These are phyloP conservation scores for Coprinopsis sp. DNA, from an alignment of 768 basidiomycete genomes.

Conservation along the genomic window DNA sequence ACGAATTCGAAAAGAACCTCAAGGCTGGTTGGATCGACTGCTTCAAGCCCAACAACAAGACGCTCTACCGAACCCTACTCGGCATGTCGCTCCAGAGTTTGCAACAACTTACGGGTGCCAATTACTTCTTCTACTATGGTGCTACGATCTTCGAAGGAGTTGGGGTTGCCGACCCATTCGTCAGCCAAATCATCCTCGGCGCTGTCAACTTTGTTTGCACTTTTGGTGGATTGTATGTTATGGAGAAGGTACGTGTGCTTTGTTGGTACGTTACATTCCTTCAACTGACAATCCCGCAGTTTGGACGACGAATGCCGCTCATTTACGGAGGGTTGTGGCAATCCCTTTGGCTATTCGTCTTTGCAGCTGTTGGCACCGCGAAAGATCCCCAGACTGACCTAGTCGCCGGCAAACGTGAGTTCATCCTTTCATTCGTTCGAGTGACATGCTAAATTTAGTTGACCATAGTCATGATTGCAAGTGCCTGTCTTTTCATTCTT, in stretches of 20 bases:
- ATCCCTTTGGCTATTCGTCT: constrained; percentile 64
- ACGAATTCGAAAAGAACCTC: constrained; percentile 44
- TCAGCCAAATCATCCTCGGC: constrained; percentile 74
- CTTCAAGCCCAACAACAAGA: constrained; percentile 52
- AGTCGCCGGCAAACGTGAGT: constrained; percentile 49
- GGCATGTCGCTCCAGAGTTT: constrained; percentile 64
- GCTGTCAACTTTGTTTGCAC: constrained; percentile 70
- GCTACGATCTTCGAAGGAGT: constrained; percentile 66
- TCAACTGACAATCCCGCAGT: too few relatives aligned
- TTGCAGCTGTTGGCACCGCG: constrained; percentile 66
- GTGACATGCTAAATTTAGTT: too few relatives aligned
- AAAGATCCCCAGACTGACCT: constrained; percentile 44
- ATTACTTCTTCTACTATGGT: constrained; percentile 66
- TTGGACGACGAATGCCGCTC: constrained; percentile 59
- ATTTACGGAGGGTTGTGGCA: constrained; percentile 73
- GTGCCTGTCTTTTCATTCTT: constrained; percentile 66
- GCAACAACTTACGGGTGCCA: constrained; percentile 70
- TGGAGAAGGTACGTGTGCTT: constrained; percentile 49
- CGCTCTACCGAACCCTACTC: constrained; percentile 58
- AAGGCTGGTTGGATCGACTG: constrained; percentile 65
- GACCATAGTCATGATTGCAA: constrained; percentile 61
- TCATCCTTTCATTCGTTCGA: too few relatives aligned
- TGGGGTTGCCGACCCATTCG: constrained; percentile 60
- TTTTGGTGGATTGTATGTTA: constrained; percentile 68
- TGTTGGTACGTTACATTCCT: neutral